Conservation (phyloP, 345 rosid species). For the Durio zibethinus region DNA sequence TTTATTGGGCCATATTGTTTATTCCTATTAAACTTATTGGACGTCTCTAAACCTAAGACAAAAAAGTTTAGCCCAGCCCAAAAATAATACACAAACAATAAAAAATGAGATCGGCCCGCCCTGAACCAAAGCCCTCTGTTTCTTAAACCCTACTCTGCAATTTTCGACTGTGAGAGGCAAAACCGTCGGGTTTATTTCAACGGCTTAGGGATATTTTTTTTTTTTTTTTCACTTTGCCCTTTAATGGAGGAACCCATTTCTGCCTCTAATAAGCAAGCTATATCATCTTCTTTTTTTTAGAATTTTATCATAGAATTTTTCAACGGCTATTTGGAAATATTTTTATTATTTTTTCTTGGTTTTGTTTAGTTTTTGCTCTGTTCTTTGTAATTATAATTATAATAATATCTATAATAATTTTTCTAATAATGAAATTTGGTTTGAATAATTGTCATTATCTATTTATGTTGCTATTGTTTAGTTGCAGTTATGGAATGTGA, state of each 20-base stretch:
- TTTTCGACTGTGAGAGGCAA: neutral
- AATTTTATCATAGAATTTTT: too few species aligned
- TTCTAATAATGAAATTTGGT: neutral
- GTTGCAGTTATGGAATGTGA: conserved; percentile 24
- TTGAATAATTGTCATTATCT: neutral
- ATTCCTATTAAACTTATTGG: neutral
- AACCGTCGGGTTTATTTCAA: too few species aligned
- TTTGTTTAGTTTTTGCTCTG: neutral
- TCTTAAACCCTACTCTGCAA: neutral
- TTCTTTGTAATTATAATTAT: too few species aligned
- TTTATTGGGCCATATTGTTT: neutral
- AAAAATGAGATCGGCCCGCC: neutral
- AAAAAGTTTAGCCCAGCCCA: neutral
- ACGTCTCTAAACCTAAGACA: neutral
- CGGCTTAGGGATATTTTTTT: too few species aligned
- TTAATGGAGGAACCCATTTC: neutral
- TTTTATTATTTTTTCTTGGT: neutral
- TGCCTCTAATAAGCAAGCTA: neutral
- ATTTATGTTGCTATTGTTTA: neutral
- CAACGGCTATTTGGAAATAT: neutral
- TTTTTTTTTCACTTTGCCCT: neutral
- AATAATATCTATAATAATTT: too few species aligned
- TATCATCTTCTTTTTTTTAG: neutral
- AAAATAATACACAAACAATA: neutral
- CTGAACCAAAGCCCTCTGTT: neutral